Conservation (phyloP, 768 basidiomycete species). For the Leucogyrophana mollusca region DNA sequence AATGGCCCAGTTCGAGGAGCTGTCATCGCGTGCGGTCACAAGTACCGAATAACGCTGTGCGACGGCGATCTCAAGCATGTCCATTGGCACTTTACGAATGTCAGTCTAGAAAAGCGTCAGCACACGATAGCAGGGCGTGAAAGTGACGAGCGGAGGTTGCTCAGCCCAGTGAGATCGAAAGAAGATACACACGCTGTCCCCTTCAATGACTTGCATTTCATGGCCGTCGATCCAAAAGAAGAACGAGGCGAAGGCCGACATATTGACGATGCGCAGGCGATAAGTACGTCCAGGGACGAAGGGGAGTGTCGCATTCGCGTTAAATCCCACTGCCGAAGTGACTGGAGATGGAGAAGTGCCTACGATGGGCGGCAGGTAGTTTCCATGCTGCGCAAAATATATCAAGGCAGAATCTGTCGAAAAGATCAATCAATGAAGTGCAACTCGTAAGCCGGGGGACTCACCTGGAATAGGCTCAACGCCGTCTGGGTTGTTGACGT, state of each 20-base stretch:
- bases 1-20: constrained; percentile 73
- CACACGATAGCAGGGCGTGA: too few species aligned
- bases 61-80: constrained; percentile 40
- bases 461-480: constrained; percentile 83
- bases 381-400: constrained; percentile 70
- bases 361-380: constrained; percentile 59
- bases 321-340: constrained; percentile 63
- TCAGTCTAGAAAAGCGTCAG: background rate
- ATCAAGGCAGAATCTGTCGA: constrained; percentile 65
- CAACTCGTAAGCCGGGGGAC: constrained; percentile 9
- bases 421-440: background rate
- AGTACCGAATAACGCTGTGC: constrained; percentile 89
- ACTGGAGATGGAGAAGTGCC: constrained; percentile 41
- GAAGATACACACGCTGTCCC: background rate
- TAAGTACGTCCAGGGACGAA: constrained; percentile 85
- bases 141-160: too few species aligned
- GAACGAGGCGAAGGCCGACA: constrained; percentile 65
- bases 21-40: constrained; percentile 82
- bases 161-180: too few species aligned
- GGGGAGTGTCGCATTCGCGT: constrained; percentile 74
- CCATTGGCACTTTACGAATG: too few species aligned
- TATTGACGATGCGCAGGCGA: constrained; percentile 79
- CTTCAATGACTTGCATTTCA: constrained; percentile 54
- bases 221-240: constrained; percentile 85
- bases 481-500: constrained; percentile 71